Base-by-base conservation (phyloP, 129 eudicot genomes). In the Pseudognaphalium luteoalbum region DNA sequence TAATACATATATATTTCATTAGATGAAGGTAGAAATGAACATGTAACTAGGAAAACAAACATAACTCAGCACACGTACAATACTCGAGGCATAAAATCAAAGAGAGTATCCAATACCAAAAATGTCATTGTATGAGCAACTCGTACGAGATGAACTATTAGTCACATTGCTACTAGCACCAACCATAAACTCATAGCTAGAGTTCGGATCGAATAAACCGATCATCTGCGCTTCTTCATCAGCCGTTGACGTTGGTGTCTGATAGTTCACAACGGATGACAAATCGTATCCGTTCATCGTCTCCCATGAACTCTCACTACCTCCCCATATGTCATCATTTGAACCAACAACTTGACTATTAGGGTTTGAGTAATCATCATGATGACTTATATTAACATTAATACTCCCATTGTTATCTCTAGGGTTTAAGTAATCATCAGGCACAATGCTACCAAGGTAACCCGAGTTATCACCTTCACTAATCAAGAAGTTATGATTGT, bases 381-480 rank as follows among this genome's bases (percentile, higher is more conserved):
- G 50, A 20, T 44, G 64, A 59, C 50, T 56, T 30, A 41, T 63
- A 61, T 66, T 56, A n/a, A 42, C 25, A 12, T 57, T 68, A 44
- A 47, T 68, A 44, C 50, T 35, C 25, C 35, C 74, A 56, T 73
- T 66, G 22, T 47, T 70, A 44, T 9, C 56, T 75, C 72, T 76
- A 71, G 98, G 98, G 84, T 91, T 86, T 67, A 93, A 78, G 87
- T 84, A 93, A 76, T 81, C 89, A 44, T 87, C 88, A 30, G 98
- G 98, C 5, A 93, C 98, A 75, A 93, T 91, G 83, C 96, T 85
- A 25, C 83, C 97, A 66, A 93, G 78, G 80, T 93, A 93, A 7
- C 98, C 98, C n/a, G 98, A 93, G 66, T 88, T 93, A 12, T 72
- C 74, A 73, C 72, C 85, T 76, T 68, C 81, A 54, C 76, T 68